A percentile compares a stretch with the other conserved stretches of the same genome.
These are phyloP conservation scores for Penicillium dipodomyicola DNA, from an alignment of 495 filamentous ascomycete genomes.

Conservation along the genomic window DNA sequence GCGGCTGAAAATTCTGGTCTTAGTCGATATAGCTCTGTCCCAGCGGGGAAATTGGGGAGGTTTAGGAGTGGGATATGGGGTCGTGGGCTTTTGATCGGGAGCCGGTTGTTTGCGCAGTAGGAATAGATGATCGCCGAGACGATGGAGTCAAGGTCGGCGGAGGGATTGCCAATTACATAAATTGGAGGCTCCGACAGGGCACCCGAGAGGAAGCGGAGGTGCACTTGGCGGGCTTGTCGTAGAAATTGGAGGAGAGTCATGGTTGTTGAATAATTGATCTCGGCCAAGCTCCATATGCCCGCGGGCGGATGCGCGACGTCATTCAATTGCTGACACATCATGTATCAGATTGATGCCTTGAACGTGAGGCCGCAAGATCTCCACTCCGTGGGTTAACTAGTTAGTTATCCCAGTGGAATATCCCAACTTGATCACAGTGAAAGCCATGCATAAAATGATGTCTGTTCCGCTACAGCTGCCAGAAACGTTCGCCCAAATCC, in stretches of 20 bases:
- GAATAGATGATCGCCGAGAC: conserved; percentile 80
- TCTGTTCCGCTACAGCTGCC: conserved; percentile 23
- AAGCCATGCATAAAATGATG: conserved; percentile 4
- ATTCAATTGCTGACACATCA: conserved; percentile 6
- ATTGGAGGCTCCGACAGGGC: conserved; percentile 33
- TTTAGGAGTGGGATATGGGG: conserved; percentile 82
- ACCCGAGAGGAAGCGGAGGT: conserved; percentile 35
- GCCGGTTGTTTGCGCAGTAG: conserved; percentile 62
- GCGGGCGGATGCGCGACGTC: conserved; percentile 1
- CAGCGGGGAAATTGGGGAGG: conserved; percentile 60
- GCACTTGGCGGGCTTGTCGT: conserved; percentile 34
- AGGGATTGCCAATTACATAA: conserved; percentile 49
- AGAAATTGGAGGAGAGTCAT: conserved; percentile 44
- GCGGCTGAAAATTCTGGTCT: conserved; percentile 70
- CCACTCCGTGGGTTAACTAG: no score
- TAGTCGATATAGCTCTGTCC: conserved; percentile 55
- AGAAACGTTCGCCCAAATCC: conserved; percentile 29
- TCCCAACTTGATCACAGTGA: not conserved
- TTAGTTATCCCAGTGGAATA: not conserved
- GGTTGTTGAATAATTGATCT: not conserved
- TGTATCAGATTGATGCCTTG: not conserved
- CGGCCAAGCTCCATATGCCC: not conserved
- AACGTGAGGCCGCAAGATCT: not conserved
- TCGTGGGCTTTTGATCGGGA: conserved; percentile 42
- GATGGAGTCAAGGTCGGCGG: conserved; percentile 85